Evolutionary conservation across 2,329 filamentous ascomycete genomes (phyloP), one percentile per base, ranked within the genome.

Genomic region (Gnomoniopsis sp.): DNA sequence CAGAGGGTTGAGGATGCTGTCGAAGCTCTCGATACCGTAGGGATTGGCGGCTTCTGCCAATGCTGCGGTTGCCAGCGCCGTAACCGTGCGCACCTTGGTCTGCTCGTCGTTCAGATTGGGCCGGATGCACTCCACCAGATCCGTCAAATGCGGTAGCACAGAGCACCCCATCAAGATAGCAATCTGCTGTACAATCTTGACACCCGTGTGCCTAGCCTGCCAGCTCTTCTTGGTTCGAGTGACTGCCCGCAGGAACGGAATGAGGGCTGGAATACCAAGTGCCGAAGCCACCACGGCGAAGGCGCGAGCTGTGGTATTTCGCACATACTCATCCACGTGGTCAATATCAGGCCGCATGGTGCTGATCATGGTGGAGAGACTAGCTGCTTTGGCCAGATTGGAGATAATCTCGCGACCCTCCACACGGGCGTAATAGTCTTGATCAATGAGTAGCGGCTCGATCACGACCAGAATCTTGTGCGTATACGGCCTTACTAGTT

Each of bases 401-500:
- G 93, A 98, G 67, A 99, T 99, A 67, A 99, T 99, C 73, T 99
- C 95, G 66, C 95, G 91, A 74, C 95, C 95, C 74, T 99, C 95
- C 6, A 99, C 95, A 72, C 95, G 89, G 46, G 96, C 95, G 73
- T 99, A 99, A 77, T 99, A 99, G 76, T 99, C 96, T 77, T 99
- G 95, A 71, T 99, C 96, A 69, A 99, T 99, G 65, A 99, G 89
- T 52, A 99, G 81, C n/a, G 95, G 95, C 74, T 99, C 96, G 67
- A 99, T 99, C 70, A 99, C 95, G 55, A 99, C 95, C 59, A 99
- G 77, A 63, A 99, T 99, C 79, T 98, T 98, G 79, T 99, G 96
- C 17, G 96, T 93, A 64, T 93, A 99, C 22, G 95, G 95, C 44
- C 95, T 87, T 55, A 99, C 95, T 64, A 98, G 83, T 68, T 99